phyloP scores from a whole-genome alignment of 495 filamentous ascomycete species.

The Pseudevernia furfuracea region DNA sequence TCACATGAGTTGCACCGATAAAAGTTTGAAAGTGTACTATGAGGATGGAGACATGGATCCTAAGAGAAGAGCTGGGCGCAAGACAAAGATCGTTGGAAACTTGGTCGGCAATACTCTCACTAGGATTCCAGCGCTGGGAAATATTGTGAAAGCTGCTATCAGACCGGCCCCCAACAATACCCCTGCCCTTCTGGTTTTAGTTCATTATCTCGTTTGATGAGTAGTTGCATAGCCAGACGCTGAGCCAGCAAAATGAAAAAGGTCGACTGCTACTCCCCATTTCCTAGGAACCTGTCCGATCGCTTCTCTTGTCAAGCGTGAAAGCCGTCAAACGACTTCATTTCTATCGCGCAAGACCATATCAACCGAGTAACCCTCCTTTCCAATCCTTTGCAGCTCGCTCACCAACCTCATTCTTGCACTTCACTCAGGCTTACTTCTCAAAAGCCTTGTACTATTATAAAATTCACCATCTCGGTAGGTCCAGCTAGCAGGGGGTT shows the following conservation, averaged over 20 bases:
- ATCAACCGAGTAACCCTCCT: too few relatives aligned
- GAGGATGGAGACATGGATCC: background rate
- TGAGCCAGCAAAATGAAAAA: background rate
- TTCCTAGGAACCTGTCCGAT: background rate
- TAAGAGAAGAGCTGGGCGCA: background rate
- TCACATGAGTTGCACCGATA: background rate
- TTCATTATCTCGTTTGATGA: too few relatives aligned
- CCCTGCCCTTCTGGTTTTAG: background rate
- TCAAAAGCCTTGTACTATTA: constrained; percentile 10
- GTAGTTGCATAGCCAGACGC: too few relatives aligned
- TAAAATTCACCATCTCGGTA: constrained; percentile 8
- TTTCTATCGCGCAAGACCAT: background rate
- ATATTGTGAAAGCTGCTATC: background rate
- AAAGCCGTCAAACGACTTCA: too few relatives aligned
- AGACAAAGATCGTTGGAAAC: background rate
- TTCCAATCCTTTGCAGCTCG: too few relatives aligned
- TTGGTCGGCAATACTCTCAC: background rate
- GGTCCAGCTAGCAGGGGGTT: background rate
- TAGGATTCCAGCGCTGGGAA: background rate
- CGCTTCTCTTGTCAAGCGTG: background rate
- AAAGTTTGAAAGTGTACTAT: background rate
- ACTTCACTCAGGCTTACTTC: background rate
- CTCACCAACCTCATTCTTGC: background rate
- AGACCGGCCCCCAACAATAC: background rate
- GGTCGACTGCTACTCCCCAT: background rate